Evolutionary conservation across 192 early-diverging fungal genomes (phyloP).

Genomic region (Geranomyces variabilis): DNA sequence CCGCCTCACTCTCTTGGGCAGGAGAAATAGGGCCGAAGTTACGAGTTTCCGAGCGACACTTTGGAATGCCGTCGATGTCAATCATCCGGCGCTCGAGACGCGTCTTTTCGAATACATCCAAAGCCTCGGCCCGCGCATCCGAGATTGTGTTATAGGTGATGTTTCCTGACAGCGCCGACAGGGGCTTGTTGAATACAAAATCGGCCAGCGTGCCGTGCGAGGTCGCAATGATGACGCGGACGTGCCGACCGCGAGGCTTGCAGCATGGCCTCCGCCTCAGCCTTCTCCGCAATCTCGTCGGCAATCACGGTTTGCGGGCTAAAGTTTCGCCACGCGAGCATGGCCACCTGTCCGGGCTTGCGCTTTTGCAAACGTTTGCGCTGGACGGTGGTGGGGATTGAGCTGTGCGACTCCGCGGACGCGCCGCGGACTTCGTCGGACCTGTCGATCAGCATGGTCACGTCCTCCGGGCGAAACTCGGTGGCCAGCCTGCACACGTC

Average conservation of each 20-base stretch:
- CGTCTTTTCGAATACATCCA: neutral
- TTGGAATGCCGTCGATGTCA: too few relatives aligned
- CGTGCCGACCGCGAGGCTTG: neutral
- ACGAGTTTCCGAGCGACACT: too few relatives aligned
- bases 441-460: too few relatives aligned
- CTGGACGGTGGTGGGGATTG: too few relatives aligned
- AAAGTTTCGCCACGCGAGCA: neutral
- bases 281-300: neutral
- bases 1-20: too few relatives aligned
- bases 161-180: neutral
- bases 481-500: too few relatives aligned
- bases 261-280: neutral
- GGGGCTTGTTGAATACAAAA: neutral
- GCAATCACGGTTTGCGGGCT: neutral
- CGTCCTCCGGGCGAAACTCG: too few relatives aligned
- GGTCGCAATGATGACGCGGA: neutral
- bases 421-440: too few relatives aligned
- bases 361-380: neutral
- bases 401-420: too few relatives aligned
- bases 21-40: too few relatives aligned
- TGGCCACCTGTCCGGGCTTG: neutral
- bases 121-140: neutral
- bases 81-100: too few relatives aligned
- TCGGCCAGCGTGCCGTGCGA: neutral
- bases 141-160: neutral